A percentile compares a stretch with the other conserved stretches of the same genome.
Conservation (phyloP, 345 rosid genomes). For the Cardamine chenopodiifolia region DNA sequence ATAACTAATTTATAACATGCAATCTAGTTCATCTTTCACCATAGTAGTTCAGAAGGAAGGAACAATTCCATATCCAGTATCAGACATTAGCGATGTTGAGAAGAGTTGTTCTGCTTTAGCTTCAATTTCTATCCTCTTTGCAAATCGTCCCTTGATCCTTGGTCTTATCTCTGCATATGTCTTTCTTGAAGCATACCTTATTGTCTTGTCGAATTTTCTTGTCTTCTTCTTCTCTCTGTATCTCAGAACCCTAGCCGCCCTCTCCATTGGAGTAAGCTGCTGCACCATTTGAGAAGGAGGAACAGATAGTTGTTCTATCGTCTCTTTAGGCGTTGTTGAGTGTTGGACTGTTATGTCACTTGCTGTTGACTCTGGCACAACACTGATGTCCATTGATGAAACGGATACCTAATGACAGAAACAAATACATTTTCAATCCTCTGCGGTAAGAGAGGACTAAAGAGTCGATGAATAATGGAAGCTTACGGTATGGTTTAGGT, state of each 20-base stretch:
- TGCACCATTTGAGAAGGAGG: constrained; percentile 58
- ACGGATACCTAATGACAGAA: constrained; percentile 53
- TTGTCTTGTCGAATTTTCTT: constrained; percentile 89
- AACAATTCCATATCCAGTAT: constrained; percentile 68
- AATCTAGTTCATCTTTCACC: neutral
- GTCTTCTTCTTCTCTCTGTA: constrained; percentile 96
- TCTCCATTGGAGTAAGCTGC: constrained; percentile 75
- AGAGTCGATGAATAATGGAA: neutral
- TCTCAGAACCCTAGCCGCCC: constrained; percentile 89
- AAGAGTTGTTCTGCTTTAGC: constrained; percentile 69
- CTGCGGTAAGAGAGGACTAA: neutral
- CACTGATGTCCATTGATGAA: constrained; percentile 68
- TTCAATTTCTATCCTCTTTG: constrained; percentile 68
- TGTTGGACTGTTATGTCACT: constrained; percentile 66
- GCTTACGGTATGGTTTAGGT: constrained; percentile 55
- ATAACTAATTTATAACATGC: constrained; percentile 10
- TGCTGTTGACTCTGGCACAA: constrained; percentile 76
- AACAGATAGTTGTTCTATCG: constrained; percentile 58
- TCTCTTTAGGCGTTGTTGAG: constrained; percentile 57
- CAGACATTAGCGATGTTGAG: constrained; percentile 55
- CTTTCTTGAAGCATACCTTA: constrained; percentile 95
- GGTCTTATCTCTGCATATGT: constrained; percentile 97
- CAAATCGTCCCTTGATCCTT: constrained; percentile 88
- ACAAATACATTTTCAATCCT: neutral
- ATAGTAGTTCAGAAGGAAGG: constrained; percentile 57